phyloP scores from a whole-genome alignment of 78 protist species.

The Pelomyxa schiedti region DNA sequence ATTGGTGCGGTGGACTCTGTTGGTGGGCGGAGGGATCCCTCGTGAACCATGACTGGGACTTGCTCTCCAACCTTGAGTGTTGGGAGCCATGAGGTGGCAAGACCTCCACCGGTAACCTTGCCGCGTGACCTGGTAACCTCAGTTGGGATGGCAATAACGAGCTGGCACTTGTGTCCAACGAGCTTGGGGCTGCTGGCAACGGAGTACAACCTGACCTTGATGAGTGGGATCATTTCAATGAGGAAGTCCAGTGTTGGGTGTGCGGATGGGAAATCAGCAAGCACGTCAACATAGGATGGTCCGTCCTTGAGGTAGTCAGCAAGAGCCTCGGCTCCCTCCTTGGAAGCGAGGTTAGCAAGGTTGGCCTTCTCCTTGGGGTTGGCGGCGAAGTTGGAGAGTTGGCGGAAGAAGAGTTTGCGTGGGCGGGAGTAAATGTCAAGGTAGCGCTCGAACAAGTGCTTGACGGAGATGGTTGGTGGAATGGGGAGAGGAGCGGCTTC shows the following conservation, averaged over 20 bases:
- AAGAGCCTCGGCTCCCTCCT: slow-evolving; percentile 34
- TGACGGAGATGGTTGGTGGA: not conserved
- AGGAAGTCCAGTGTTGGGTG: slow-evolving; percentile 34
- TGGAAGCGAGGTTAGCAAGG: not conserved
- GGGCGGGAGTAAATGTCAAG: slow-evolving; percentile 41
- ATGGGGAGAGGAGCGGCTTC: not conserved
- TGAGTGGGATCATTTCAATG: slow-evolving; percentile 25
- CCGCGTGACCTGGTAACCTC: not conserved
- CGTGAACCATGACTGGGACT: slow-evolving; percentile 7
- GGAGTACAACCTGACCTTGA: slow-evolving; percentile 64
- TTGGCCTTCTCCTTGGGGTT: slow-evolving; percentile 4
- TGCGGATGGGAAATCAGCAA: slow-evolving; percentile 28
- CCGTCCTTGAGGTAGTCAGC: slow-evolving; percentile 7
- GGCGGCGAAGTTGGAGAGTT: slow-evolving; percentile 7
- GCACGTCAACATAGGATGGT: slow-evolving; percentile 17
- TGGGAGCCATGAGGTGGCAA: slow-evolving; percentile 13
- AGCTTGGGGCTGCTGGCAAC: slow-evolving; percentile 36
- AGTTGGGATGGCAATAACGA: not conserved
- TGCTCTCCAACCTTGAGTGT: not conserved
- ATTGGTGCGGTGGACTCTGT: slow-evolving; percentile 13
- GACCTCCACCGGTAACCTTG: slow-evolving; percentile 29
- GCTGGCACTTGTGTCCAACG: not conserved
- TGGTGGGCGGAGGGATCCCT: slow-evolving; percentile 25
- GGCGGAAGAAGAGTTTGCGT: slow-evolving; percentile 15
- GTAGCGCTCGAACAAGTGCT: slow-evolving; percentile 8